Base-by-base conservation (phyloP, 345 rosid genomes). In the Syzygium jambos region DNA sequence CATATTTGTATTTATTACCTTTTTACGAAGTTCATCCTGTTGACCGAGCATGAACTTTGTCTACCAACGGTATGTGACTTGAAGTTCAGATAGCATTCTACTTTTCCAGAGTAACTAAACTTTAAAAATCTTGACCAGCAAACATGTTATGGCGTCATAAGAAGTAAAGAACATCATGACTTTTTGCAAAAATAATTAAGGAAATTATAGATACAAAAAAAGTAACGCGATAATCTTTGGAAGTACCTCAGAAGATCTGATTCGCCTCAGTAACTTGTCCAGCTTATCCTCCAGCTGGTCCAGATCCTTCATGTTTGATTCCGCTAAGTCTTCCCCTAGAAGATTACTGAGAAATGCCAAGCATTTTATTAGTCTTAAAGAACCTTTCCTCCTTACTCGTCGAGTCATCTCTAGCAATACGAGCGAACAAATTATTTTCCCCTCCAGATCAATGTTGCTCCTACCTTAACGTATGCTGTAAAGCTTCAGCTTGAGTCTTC, bases 391-490 rank as follows among this genome's bases (percentile, higher is more conserved):
- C 12, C 78, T 68, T 34, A 8, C 78, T 19, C 2, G 13, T 68
- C 23, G 3, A 68, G 34, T 68, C 78, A 68, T 30, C 23, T 68
- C 78, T 68, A 68, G 78, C 78, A 17, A 68, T 13, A 51, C 8
- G 4, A 51, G 38, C 53, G 1, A 51, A 84, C 41, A n/a, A 30
- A 68, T 34, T 34, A 17, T 34, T 34, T 68, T 68, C 22, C 23
- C 23, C 86, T 9, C 43, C 8, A 17, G 86, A 86, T 86, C 9
- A 9, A 65, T 41, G 63, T 30, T 11, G 5, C 6, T 6, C 54
- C 19, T 86, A 94, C 98, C 98, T 97, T 87, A 96, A 97, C 23
- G 94, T 92, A 85, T 78, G 91, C 86, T 95, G 96, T 49, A 94
- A 91, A 49, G 85, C 89, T 57, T 97, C 98, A 55, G 89, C 95